These are phyloP conservation scores for Fomitopsis pulvina DNA, from an alignment of 768 basidiomycete species.

Conservation along the genomic window DNA sequence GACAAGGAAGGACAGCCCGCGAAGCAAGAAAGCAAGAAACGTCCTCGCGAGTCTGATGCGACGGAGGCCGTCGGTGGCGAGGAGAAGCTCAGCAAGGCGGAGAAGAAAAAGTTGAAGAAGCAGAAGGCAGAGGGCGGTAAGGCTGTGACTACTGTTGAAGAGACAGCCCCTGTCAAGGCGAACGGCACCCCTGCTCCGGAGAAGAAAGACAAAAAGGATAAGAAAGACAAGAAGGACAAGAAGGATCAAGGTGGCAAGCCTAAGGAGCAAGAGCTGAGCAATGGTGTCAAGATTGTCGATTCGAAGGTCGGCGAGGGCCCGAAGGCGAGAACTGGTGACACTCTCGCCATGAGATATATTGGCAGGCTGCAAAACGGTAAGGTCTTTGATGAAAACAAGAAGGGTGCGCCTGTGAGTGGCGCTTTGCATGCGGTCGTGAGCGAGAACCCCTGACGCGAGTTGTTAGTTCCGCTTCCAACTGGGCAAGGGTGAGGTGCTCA, in stretches of 20 bases:
- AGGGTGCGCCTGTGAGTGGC: conserved; percentile 74
- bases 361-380: conserved; percentile 79
- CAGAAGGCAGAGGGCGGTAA: conserved; percentile 54
- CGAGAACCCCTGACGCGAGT: conserved; percentile 1
- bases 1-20: conserved; percentile 27
- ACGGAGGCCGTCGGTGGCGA: conserved; percentile 31
- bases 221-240: conserved; percentile 25
- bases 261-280: conserved; percentile 20
- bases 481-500: conserved; percentile 89
- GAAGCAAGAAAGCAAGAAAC: conserved; percentile 42
- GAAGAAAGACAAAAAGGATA: conserved; percentile 30
- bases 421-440: neutral
- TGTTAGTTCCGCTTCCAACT: conserved; percentile 68
- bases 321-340: conserved; percentile 79
- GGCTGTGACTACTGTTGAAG: conserved; percentile 23
- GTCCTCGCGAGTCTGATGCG: conserved; percentile 58
- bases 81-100: conserved; percentile 41
- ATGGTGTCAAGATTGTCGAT: conserved; percentile 73
- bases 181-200: neutral
- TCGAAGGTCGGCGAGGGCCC: conserved; percentile 77
- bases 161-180: neutral
- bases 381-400: conserved; percentile 73
- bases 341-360: conserved; percentile 83
- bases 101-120: conserved; percentile 71
- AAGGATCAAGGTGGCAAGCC: conserved; percentile 26